Percentiles rank a stretch among this genome's conserved stretches.
Conservation (phyloP, 1,284 basidiomycete genomes). For the Waitea zeae region DNA sequence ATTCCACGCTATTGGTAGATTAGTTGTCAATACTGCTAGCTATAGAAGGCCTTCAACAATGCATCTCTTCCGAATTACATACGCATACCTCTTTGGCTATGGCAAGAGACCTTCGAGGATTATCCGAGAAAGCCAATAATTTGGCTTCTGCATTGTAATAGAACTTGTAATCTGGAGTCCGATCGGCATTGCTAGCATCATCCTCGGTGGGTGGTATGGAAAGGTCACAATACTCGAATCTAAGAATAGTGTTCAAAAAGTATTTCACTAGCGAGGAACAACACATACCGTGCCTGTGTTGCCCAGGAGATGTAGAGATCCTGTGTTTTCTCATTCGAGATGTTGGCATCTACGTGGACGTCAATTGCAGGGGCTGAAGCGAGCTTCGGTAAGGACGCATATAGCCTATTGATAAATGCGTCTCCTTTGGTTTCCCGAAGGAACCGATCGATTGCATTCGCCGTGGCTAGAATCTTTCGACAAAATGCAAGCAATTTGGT, state of each 20-base stretch:
- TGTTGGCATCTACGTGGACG: conserved; percentile 27
- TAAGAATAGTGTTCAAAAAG: not conserved
- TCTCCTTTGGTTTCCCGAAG: conserved; percentile 75
- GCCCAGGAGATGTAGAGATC: conserved; percentile 75
- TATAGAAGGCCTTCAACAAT: conserved; percentile 16
- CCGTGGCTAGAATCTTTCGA: conserved; percentile 62
- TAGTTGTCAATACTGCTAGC: conserved; percentile 81
- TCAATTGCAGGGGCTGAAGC: conserved; percentile 23
- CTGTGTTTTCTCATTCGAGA: conserved; percentile 46
- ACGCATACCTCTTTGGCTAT: conserved; percentile 73
- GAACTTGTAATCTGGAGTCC: conserved; percentile 62
- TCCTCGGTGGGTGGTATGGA: conserved; percentile 22
- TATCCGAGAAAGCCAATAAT: conserved; percentile 61
- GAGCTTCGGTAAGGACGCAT: conserved; percentile 57
- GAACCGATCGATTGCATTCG: conserved; percentile 69
- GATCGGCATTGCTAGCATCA: conserved; percentile 26
- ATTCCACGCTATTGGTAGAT: conserved; percentile 77
- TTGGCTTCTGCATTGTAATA: conserved; percentile 65
- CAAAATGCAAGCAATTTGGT: conserved; percentile 52
- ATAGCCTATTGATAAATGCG: conserved; percentile 63
- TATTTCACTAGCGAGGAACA: no score
- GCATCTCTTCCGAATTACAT: conserved; percentile 4
- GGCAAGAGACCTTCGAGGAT: conserved; percentile 75
- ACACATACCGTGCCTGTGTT: conserved; percentile 61
- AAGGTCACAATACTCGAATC: conserved; percentile 38